phyloP scores from a whole-genome alignment of 441 rosid genomes.

The Flueggea neowawraea region DNA sequence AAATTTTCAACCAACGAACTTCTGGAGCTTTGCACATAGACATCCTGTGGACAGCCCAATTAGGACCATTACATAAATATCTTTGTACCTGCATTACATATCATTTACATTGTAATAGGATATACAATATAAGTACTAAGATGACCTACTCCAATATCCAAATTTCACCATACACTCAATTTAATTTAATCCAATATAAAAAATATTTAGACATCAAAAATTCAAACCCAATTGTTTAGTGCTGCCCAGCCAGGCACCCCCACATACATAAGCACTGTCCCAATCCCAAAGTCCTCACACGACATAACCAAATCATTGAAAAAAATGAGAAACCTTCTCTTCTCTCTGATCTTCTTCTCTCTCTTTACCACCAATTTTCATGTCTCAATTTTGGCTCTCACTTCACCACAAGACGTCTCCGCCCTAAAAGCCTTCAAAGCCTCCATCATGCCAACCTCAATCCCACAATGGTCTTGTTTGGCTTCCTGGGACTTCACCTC shows the following conservation, averaged over 20 bases:
- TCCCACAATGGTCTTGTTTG: slow-evolving; percentile 71
- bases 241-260: too few relatives aligned
- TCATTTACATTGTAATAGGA: too few relatives aligned
- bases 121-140: too few relatives aligned
- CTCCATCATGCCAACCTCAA: slow-evolving; percentile 51
- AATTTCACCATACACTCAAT: too few relatives aligned
- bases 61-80: neutral
- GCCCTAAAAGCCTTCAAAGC: slow-evolving; percentile 74
- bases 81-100: too few relatives aligned
- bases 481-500: slow-evolving; percentile 81
- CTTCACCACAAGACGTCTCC: slow-evolving; percentile 58
- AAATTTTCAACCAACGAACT: neutral
- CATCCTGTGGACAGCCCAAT: neutral
- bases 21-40: neutral
- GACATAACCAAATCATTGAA: too few relatives aligned
- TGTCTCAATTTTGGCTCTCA: slow-evolving; percentile 29
- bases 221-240: too few relatives aligned
- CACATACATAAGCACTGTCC: too few relatives aligned
- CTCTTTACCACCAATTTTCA: slow-evolving; percentile 4
- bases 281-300: too few relatives aligned
- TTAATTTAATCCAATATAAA: too few relatives aligned
- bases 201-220: too few relatives aligned
- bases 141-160: too few relatives aligned
- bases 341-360: slow-evolving; percentile 13
- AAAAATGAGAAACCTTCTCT: neutral